phyloP scores from a whole-genome alignment of 2,329 filamentous ascomycete genomes.

The Pyricularia sp. region DNA sequence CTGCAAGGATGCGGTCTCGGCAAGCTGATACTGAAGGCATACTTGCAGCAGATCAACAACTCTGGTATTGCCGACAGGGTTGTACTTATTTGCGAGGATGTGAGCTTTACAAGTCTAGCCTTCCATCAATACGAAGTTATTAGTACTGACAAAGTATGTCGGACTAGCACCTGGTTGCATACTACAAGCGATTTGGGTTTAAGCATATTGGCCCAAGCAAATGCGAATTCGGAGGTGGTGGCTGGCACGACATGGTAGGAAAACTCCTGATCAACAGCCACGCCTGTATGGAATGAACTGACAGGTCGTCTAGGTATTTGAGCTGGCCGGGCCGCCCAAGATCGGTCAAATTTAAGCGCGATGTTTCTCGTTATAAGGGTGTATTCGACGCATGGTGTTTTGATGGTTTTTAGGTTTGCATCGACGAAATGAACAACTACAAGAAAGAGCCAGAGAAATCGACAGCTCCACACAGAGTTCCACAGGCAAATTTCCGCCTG shows the following conservation, averaged over 20 bases:
- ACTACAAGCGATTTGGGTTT: slow-evolving; percentile 73
- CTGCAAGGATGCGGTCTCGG: slow-evolving; percentile 69
- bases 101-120: slow-evolving; percentile 14
- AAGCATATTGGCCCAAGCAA: slow-evolving; percentile 57
- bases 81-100: slow-evolving; percentile 67
- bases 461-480: too few relatives aligned
- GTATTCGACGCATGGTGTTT: neutral
- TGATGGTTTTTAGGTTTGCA: neutral
- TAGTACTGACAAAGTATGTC: slow-evolving; percentile 7
- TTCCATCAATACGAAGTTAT: neutral
- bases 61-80: slow-evolving; percentile 62
- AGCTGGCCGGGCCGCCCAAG: slow-evolving; percentile 13
- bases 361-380: neutral
- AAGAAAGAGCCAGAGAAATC: too few relatives aligned
- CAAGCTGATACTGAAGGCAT: slow-evolving; percentile 63
- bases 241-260: slow-evolving; percentile 72
- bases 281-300: neutral
- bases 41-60: slow-evolving; percentile 66
- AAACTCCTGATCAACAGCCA: neutral
- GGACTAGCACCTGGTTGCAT: slow-evolving; percentile 53
- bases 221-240: slow-evolving; percentile 66
- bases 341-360: slow-evolving; percentile 3
- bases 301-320: slow-evolving; percentile 12
- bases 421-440: too few relatives aligned
- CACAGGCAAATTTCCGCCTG: too few relatives aligned